A percentile compares a stretch with the other conserved stretches of the same genome.
Evolutionary conservation across 768 basidiomycete species (phyloP).

Genomic region (Calocybe cyanea): DNA sequence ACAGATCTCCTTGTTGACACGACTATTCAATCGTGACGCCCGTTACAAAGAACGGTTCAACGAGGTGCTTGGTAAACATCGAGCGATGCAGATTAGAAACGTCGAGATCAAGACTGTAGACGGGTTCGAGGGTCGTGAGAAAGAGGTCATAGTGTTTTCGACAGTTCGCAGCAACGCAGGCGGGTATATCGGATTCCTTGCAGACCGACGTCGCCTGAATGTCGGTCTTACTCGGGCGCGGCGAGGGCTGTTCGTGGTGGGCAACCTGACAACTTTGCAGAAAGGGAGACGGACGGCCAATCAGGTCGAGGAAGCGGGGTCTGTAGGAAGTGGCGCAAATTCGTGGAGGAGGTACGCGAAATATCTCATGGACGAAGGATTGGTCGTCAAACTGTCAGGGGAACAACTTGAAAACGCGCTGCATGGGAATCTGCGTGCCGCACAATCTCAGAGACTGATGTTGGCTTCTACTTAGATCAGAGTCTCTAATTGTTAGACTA

Average conservation of each 20-base stretch:
- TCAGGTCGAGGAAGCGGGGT: slow-evolving; percentile 17
- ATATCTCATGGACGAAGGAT: slow-evolving; percentile 45
- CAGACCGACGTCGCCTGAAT: slow-evolving; percentile 81
- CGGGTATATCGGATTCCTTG: slow-evolving; percentile 85
- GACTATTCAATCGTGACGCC: slow-evolving; percentile 55
- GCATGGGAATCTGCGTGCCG: slow-evolving; percentile 32
- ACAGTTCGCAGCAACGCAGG: slow-evolving; percentile 79
- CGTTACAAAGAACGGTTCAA: slow-evolving; percentile 52
- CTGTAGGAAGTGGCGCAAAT: slow-evolving; percentile 39
- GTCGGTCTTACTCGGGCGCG: slow-evolving; percentile 89
- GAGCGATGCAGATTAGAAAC: slow-evolving; percentile 58
- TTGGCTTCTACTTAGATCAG: too few species aligned
- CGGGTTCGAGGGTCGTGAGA: slow-evolving; percentile 92
- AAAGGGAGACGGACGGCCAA: slow-evolving; percentile 34
- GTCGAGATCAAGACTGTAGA: slow-evolving; percentile 93
- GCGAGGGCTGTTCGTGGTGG: slow-evolving; percentile 79
- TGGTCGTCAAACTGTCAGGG: slow-evolving; percentile 49
- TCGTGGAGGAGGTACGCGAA: slow-evolving; percentile 62
- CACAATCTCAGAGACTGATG: not conserved
- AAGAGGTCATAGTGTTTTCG: slow-evolving; percentile 88
- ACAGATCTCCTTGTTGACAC: slow-evolving; percentile 74
- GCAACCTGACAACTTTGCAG: slow-evolving; percentile 63
- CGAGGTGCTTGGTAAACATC: slow-evolving; percentile 57
- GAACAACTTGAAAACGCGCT: slow-evolving; percentile 38
- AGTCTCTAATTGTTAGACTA: too few species aligned